phyloP scores from a whole-genome alignment of 2,329 filamentous ascomycete genomes.

The Aureobasidium sp. region DNA sequence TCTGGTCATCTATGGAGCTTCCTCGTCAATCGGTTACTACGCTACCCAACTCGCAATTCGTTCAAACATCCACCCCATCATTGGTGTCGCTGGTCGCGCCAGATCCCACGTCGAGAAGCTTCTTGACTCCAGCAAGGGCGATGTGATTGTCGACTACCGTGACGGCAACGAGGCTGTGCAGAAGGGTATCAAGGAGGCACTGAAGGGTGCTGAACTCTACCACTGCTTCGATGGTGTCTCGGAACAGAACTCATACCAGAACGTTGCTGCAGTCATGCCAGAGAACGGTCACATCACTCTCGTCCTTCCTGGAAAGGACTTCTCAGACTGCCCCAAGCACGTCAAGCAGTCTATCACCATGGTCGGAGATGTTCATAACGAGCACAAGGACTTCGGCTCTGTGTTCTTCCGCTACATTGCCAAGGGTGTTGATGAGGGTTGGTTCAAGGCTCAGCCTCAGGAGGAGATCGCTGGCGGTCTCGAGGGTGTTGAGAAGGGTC shows the following conservation, averaged over 20 bases:
- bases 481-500: slow-evolving; percentile 30
- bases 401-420: slow-evolving; percentile 37
- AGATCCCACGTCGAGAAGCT: slow-evolving; percentile 40
- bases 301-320: slow-evolving; percentile 46
- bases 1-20: slow-evolving; percentile 46
- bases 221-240: slow-evolving; percentile 66
- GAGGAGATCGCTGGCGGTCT: slow-evolving; percentile 35
- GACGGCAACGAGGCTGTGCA: slow-evolving; percentile 60
- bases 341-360: slow-evolving; percentile 44
- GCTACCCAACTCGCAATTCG: slow-evolving; percentile 44
- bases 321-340: slow-evolving; percentile 43
- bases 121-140: slow-evolving; percentile 43
- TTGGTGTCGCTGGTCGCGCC: slow-evolving; percentile 46
- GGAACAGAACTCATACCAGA: slow-evolving; percentile 53
- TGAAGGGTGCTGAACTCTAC: slow-evolving; percentile 48
- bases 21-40: slow-evolving; percentile 45
- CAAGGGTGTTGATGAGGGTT: slow-evolving; percentile 38
- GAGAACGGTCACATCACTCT: slow-evolving; percentile 42
- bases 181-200: slow-evolving; percentile 47
- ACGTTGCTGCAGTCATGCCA: slow-evolving; percentile 51
- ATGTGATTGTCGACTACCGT: slow-evolving; percentile 59
- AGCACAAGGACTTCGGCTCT: slow-evolving; percentile 39
- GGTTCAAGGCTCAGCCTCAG: slow-evolving; percentile 40
- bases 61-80: slow-evolving; percentile 47
- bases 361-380: slow-evolving; percentile 35